phyloP scores from a whole-genome alignment of 192 early-diverging fungal genomes.

The Cladochytrium replicatum region DNA sequence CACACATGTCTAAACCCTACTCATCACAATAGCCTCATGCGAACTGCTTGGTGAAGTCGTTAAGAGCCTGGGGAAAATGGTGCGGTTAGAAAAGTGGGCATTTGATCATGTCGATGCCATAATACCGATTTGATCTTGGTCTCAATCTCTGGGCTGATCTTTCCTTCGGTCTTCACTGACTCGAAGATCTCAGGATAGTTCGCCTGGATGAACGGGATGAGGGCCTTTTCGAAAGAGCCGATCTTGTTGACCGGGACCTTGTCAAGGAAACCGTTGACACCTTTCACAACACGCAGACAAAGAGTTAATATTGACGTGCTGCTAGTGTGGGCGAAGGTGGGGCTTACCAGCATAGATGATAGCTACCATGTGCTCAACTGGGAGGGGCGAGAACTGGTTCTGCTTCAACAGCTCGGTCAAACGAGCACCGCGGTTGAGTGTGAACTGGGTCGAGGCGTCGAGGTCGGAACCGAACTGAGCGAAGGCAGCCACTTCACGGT shows the following conservation, averaged over 20 bases:
- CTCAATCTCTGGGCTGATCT: slow-evolving; percentile 80
- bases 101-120: too few species aligned
- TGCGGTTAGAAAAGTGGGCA: too few species aligned
- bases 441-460: slow-evolving; percentile 99
- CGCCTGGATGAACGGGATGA: slow-evolving; percentile 77
- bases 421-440: slow-evolving; percentile 99
- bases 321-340: not conserved
- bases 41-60: too few species aligned
- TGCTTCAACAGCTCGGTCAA: slow-evolving; percentile 99
- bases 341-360: slow-evolving; percentile 80
- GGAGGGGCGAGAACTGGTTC: slow-evolving; percentile 92
- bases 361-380: slow-evolving; percentile 95
- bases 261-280: slow-evolving; percentile 99
- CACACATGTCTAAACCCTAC: too few species aligned
- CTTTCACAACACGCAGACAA: slow-evolving; percentile 1
- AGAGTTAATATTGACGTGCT: not conserved
- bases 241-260: slow-evolving; percentile 92
- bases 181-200: slow-evolving; percentile 85
- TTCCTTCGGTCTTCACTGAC: slow-evolving; percentile 80
- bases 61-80: too few species aligned
- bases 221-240: slow-evolving; percentile 84
- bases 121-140: slow-evolving; percentile 87
- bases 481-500: slow-evolving; percentile 99
- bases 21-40: too few species aligned
- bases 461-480: slow-evolving; percentile 99